Base-by-base conservation (phyloP, 108 stramenopile genomes). In the Conticribra weissflogii region DNA sequence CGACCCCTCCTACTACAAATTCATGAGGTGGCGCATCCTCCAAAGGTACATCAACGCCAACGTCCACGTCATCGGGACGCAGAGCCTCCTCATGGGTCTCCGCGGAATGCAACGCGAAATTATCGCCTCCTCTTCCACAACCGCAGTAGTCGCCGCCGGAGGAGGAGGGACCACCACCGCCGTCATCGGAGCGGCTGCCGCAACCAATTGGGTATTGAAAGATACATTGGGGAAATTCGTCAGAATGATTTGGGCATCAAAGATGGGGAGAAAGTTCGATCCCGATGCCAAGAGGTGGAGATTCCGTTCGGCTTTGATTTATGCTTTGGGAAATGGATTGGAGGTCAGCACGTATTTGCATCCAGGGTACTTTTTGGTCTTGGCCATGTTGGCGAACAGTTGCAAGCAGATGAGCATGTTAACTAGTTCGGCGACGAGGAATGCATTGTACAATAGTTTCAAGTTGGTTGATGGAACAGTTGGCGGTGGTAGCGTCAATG, bases 261-360 rank as follows among this genome's bases (percentile, higher is more conserved):
- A 83, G 66, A 95, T 96, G 96, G 97, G 97, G 19, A 72, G 96
- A 29, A 83, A 89, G 41, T 97, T 97, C 71, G 97, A 97, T 76
- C 80, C 85, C 22, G 96, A 97, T 72, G 96, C 97, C 21, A 97
- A 97, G 64, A 81, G 95, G 34, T 97, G 97, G 97, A 76, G 97
- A 23, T 96, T 92, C 54, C 83, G 95, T n/a, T 59, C 78, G 30
- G 64, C 83, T 7, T 69, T 96, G 7, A 78, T 96, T 22, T 97
- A 85, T 79, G 93, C 93, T 2, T 19, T 88, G 17, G 97, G 97
- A 9, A 97, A 94, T 72, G 86, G 82, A 32, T 68, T 97, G 44
- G 96, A 97, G 80, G 90, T 97, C 21, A 62, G 86, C 33, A 96
- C 95, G 16, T 97, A 93, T 72, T 72, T 95, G 15, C 82, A 86